Conservation (phyloP, 805 yeast genomes). For the Cyberlindnera subsufficiens region DNA sequence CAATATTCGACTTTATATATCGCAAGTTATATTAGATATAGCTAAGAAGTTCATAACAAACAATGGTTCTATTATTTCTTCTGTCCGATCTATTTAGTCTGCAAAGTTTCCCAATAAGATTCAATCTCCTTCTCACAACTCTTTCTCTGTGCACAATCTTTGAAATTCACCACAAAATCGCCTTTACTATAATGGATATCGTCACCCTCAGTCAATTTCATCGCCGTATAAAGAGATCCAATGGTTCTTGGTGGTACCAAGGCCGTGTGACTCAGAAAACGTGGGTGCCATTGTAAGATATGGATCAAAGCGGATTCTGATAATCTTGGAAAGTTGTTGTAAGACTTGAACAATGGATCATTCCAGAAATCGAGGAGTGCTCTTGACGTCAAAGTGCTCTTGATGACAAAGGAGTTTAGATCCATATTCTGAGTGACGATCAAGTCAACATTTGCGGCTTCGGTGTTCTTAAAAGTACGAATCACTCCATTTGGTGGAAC, state of each 20-base stretch:
- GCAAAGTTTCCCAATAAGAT: conserved; percentile 25
- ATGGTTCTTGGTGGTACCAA: conserved; percentile 61
- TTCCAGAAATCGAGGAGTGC: conserved; percentile 76
- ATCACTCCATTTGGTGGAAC: conserved; percentile 63
- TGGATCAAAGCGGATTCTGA: conserved; percentile 77
- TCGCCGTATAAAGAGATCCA: conserved; percentile 38
- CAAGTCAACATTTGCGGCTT: conserved; percentile 49
- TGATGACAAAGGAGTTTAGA: conserved; percentile 67
- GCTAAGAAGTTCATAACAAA: neutral
- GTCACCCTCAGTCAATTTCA: conserved; percentile 36
- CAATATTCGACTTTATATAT: too few relatives aligned
- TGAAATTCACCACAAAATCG: conserved; percentile 62
- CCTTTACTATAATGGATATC: conserved; percentile 49
- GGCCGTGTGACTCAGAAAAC: conserved; percentile 63
- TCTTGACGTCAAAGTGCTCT: conserved; percentile 58
- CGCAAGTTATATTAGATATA: too few relatives aligned
- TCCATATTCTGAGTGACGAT: conserved; percentile 66
- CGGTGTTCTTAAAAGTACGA: conserved; percentile 58
- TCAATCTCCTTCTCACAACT: conserved; percentile 49
- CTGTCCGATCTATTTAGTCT: neutral
- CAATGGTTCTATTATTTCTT: neutral
- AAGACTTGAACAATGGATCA: conserved; percentile 64
- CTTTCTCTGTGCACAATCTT: conserved; percentile 44
- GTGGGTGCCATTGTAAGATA: conserved; percentile 92
- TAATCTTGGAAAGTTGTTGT: conserved; percentile 48